Conservation (phyloP, 495 filamentous ascomycete genomes). For the Neurospora cerealis region DNA sequence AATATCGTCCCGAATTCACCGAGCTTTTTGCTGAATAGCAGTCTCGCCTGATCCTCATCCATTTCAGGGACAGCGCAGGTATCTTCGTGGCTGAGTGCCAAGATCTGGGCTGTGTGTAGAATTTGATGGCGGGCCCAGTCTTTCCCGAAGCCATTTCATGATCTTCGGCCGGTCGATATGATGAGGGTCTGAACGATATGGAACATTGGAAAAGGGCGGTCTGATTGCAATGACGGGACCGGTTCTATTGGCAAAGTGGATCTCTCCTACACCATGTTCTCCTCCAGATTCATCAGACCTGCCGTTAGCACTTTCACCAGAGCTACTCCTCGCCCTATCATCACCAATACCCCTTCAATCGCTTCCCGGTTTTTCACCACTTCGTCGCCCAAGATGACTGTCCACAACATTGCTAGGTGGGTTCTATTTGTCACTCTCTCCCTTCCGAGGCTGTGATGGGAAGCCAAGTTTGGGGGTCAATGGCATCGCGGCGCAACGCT, state of each 20-base stretch:
- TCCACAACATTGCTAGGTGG: slow-evolving; percentile 33
- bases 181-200: background rate
- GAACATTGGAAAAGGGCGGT: background rate
- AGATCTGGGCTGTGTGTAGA: too few species aligned
- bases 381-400: slow-evolving; percentile 33
- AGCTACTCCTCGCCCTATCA: slow-evolving; percentile 1
- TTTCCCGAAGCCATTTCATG: background rate
- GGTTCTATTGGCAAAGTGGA: background rate
- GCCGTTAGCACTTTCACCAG: slow-evolving; percentile 5
- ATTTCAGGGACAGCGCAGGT: too few species aligned
- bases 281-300: slow-evolving; percentile 16
- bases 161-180: background rate
- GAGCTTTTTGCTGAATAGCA: background rate
- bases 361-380: slow-evolving; percentile 31
- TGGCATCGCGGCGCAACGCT: background rate
- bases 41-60: background rate
- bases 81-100: too few species aligned
- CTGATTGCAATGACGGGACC: background rate
- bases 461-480: background rate
- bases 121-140: too few species aligned
- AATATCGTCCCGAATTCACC: background rate
- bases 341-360: background rate
- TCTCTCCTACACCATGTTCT: slow-evolving; percentile 11
- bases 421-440: slow-evolving; percentile 10
- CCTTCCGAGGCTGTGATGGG: background rate